Percentiles rank a stretch among this genome's conserved stretches.
These are phyloP conservation scores for Babjeviella inositovora DNA, from an alignment of 805 yeast genomes.

Conservation along the genomic window DNA sequence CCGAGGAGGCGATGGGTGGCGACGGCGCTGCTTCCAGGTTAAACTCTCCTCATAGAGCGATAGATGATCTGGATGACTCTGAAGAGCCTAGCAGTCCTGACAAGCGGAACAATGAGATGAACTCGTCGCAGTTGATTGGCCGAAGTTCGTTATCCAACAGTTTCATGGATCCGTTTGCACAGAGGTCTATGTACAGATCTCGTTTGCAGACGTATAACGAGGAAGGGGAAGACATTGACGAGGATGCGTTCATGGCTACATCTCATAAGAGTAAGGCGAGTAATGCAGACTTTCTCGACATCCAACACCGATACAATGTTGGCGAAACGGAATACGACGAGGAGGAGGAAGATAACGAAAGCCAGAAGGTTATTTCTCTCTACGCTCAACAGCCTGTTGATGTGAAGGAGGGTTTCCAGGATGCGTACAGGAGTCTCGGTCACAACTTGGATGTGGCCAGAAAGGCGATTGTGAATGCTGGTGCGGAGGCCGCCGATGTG, in stretches of 20 bases:
- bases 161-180: no score
- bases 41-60: no score
- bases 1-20: constrained; percentile 72
- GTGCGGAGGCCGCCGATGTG: constrained; percentile 44
- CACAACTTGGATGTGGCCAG: constrained; percentile 51
- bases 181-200: no score
- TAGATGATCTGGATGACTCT: no score
- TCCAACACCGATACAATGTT: constrained; percentile 4
- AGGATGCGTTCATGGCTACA: no score
- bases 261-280: no score
- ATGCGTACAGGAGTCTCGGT: constrained; percentile 64
- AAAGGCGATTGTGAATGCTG: constrained; percentile 42
- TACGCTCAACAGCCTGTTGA: constrained; percentile 76
- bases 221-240: constrained; percentile 5
- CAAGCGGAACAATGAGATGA: neutral
- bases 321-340: constrained; percentile 9
- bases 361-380: constrained; percentile 37
- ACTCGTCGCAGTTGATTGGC: neutral
- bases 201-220: no score
- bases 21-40: constrained; percentile 37
- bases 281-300: neutral
- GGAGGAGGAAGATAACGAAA: constrained; percentile 11
- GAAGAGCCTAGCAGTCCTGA: no score
- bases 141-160: constrained; percentile 1
- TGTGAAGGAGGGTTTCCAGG: constrained; percentile 52